These are phyloP conservation scores for Echinochloa phyllopogon DNA, from an alignment of 176 grass and related monocot species.

Conservation along the genomic window DNA sequence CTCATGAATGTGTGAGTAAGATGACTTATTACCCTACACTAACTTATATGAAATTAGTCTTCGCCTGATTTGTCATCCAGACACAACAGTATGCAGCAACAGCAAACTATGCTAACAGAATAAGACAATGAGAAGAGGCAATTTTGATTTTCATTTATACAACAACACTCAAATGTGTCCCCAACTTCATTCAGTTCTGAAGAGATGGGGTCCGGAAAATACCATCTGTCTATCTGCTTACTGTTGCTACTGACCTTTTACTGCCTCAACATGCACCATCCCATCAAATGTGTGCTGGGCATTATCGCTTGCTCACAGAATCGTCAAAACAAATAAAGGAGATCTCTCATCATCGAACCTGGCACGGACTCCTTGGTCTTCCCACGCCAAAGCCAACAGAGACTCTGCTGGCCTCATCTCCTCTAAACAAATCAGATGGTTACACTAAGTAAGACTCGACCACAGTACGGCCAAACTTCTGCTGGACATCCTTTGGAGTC, in stretches of 20 bases:
- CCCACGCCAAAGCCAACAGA: neutral
- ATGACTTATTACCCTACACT: neutral
- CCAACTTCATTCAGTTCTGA: conserved; percentile 14
- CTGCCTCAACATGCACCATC: neutral
- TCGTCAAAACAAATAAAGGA: conserved; percentile 15
- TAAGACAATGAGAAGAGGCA: neutral
- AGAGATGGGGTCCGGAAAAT: neutral
- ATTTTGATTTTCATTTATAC: conserved; percentile 8
- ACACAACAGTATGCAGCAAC: neutral
- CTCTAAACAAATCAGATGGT: conserved; percentile 18
- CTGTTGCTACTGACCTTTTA: neutral
- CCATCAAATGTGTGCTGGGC: neutral
- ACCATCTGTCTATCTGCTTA: neutral
- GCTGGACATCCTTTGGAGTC: conserved; percentile 86
- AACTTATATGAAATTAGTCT: neutral
- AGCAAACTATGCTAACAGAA: neutral
- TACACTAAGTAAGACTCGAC: conserved; percentile 86
- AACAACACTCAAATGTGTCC: neutral
- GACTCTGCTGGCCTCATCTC: neutral
- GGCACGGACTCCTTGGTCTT: neutral
- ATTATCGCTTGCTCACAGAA: neutral
- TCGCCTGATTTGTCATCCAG: neutral
- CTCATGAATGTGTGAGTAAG: neutral
- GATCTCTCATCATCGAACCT: neutral
- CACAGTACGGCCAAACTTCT: conserved; percentile 97